These are phyloP conservation scores for Prunus mume DNA, from an alignment of 306 rosid genomes.

Conservation along the genomic window DNA sequence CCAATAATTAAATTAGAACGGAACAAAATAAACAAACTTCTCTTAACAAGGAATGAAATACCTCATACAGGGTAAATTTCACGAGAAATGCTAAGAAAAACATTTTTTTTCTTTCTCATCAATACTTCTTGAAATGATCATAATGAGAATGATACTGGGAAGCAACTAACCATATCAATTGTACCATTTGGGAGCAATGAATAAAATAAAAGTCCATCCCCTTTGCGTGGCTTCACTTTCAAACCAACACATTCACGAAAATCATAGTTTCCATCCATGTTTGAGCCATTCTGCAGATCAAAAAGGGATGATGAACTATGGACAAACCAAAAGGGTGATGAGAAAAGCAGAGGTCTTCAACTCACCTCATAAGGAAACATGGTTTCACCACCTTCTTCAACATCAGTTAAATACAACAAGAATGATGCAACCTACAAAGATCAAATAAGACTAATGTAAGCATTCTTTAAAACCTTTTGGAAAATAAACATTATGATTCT, in stretches of 20 bases:
- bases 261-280: constrained; percentile 58
- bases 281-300: constrained; percentile 65
- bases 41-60: neutral
- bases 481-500: neutral
- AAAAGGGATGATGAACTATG: constrained; percentile 7
- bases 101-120: neutral
- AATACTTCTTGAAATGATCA: neutral
- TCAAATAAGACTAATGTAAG: neutral
- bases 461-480: neutral
- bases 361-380: constrained; percentile 88
- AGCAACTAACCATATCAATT: constrained; percentile 72
- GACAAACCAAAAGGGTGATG: neutral
- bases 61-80: neutral
- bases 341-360: neutral
- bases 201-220: constrained; percentile 89
- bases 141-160: neutral
- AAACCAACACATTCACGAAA: constrained; percentile 58
- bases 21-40: neutral
- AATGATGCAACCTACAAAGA: constrained; percentile 70
- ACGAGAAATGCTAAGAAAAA: neutral
- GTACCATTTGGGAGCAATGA: constrained; percentile 71
- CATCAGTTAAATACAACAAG: constrained; percentile 80
- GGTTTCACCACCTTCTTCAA: constrained; percentile 87
- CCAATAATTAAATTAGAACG: constrained; percentile 10
- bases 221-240: constrained; percentile 79